Evolutionary conservation across 1,284 basidiomycete species (phyloP).

Genomic region (Ganoderma leucocontextum): DNA sequence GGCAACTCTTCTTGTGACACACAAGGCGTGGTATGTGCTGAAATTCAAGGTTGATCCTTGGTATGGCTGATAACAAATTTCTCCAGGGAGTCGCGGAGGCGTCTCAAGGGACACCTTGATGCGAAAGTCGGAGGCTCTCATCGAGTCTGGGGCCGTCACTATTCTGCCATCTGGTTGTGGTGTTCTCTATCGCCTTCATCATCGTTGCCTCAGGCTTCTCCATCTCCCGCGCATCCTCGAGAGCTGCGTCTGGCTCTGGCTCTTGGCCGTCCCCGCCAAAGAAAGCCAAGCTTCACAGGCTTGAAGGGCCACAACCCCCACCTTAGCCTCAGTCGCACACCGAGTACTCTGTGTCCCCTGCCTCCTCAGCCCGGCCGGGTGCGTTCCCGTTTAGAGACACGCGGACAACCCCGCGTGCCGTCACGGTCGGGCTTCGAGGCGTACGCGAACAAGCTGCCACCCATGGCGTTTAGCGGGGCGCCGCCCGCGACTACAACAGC

Average conservation of each 20-base stretch:
- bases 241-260: slow-evolving; percentile 1
- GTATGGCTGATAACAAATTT: neutral
- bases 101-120: neutral
- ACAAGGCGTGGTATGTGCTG: neutral
- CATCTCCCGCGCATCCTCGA: neutral
- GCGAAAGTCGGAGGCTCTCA: neutral
- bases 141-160: neutral
- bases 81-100: neutral
- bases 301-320: neutral
- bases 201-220: too few species aligned
- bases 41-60: neutral
- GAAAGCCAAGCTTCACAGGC: slow-evolving; percentile 30
- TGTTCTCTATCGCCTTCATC: too few species aligned
- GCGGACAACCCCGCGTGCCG: slow-evolving; percentile 6
- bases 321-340: slow-evolving; percentile 6
- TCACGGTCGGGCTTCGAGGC: slow-evolving; percentile 15
- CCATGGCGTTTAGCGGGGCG: neutral
- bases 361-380: slow-evolving; percentile 5
- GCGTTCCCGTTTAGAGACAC: slow-evolving; percentile 20
- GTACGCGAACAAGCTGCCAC: slow-evolving; percentile 9
- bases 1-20: neutral
- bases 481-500: neutral
- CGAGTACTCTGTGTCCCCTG: slow-evolving; percentile 19
- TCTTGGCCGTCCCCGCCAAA: slow-evolving; percentile 31
- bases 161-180: neutral